phyloP scores from a whole-genome alignment of 257 asterid species.

The Solanum tarijense region DNA sequence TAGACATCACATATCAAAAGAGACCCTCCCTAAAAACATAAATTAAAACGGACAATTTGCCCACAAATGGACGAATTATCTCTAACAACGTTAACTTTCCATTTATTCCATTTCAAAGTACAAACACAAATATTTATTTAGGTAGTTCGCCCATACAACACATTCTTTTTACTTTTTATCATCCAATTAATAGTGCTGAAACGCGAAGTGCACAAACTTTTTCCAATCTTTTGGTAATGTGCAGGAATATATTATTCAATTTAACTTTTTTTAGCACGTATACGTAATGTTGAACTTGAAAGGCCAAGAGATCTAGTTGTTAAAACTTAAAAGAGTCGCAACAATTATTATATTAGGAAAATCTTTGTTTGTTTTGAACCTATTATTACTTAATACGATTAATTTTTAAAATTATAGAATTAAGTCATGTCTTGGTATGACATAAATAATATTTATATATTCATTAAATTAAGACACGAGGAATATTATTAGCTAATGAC shows the following conservation, averaged over 20 bases:
- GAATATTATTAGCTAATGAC: background rate
- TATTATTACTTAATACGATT: background rate
- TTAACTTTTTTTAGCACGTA: background rate
- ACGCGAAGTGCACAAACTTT: background rate
- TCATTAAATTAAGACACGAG: background rate
- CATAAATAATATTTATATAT: background rate
- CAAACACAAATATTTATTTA: background rate
- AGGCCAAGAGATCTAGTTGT: background rate
- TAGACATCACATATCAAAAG: background rate
- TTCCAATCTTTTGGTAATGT: background rate
- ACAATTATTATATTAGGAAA: background rate
- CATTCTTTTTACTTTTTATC: background rate
- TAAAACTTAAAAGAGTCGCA: background rate
- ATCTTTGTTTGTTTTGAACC: background rate
- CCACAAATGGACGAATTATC: too few relatives aligned
- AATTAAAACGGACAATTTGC: too few relatives aligned
- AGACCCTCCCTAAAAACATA: rapidly evolving
- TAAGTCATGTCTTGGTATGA: background rate
- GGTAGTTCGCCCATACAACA: background rate
- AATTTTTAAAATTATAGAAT: background rate
- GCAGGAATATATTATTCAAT: background rate
- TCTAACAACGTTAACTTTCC: background rate
- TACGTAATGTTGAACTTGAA: background rate
- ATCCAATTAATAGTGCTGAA: background rate
- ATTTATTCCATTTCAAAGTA: too few relatives aligned